Evolutionary conservation across 2,329 filamentous ascomycete species (phyloP).

Genomic region (Blastomyces gilchristii): DNA sequence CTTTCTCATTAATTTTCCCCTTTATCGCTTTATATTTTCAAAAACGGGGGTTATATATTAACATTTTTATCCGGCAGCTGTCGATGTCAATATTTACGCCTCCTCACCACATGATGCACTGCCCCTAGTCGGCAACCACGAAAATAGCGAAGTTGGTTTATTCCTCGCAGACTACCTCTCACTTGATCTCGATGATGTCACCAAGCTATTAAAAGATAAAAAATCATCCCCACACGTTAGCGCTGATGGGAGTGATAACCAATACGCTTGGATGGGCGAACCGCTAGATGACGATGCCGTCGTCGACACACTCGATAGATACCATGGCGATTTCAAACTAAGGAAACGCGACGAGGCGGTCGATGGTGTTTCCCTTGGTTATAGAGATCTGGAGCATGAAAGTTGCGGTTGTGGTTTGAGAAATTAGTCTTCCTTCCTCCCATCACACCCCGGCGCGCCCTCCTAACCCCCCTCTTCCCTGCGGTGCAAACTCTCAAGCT

Average conservation of each 20-base stretch:
- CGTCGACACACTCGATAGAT: constrained; percentile 33
- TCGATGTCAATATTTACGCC: constrained; percentile 94
- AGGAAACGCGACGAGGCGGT: constrained; percentile 21
- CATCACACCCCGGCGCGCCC: neutral
- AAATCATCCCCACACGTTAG: constrained; percentile 15
- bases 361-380: constrained; percentile 9
- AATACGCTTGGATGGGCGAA: constrained; percentile 34
- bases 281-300: constrained; percentile 29
- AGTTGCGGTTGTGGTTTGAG: constrained; percentile 25
- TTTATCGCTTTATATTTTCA: neutral
- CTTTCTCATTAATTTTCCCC: neutral
- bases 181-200: constrained; percentile 69
- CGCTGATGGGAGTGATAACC: constrained; percentile 14
- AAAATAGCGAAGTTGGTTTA: constrained; percentile 83
- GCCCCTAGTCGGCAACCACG: constrained; percentile 69
- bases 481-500: neutral
- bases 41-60: neutral
- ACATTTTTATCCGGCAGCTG: constrained; percentile 41
- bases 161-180: constrained; percentile 72
- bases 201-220: constrained; percentile 53
- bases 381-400: neutral
- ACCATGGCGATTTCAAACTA: constrained; percentile 36
- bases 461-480: neutral
- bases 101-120: constrained; percentile 55
- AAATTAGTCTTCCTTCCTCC: constrained; percentile 14